Evolutionary conservation across 2,329 filamentous ascomycete species (phyloP), one percentile per base, ranked within the genome.

Genomic region (Ascosphaera apis): DNA sequence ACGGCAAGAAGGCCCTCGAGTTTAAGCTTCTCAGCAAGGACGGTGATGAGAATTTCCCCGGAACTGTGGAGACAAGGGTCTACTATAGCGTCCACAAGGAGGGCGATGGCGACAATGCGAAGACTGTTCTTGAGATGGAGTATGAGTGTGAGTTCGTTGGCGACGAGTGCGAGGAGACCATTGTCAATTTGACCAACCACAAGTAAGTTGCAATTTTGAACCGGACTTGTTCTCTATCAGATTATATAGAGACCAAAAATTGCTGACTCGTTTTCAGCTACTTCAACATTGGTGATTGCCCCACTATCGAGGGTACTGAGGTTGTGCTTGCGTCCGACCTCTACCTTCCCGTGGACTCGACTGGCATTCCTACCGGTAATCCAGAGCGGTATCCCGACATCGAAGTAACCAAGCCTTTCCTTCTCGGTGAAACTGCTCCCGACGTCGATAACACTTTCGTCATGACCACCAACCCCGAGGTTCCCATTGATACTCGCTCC

Each of bases 161-260:
- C 2, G 75, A 70, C 40, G 65, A 77, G 35, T 76, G 74, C 9
- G 73, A 84, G n/a, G 86, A 93, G 65, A 95, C 86, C 0, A 74
- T 74, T 31, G 69, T 95, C 53, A 91, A 84, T 57, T 68, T 95
- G 58, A 95, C 88, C 35, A 98, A 95, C 60, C 86, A 98, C 62
- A 91, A 81, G 77, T 82, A 56, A 45, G 62, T 53, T 23, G 35
- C 9, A 17, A 6, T 21, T 23, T 35, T 35, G 18, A 21, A 16
- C 31, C 18, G 23, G 19, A 11, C 15, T 27, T 6, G 19, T 32
- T 18, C 15, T 16, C 12, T n/a, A 11, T 8, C 28, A 17, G 17
- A 8, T 21, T 16, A 17, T 6, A 7, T 25, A 34, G 17, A 13
- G 17, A 34, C 34, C 3, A 21, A 19, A 6, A 28, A 36, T 21